A percentile compares a stretch with the other conserved stretches of the same genome.
phyloP scores from a whole-genome alignment of 805 yeast species.

The Deakozyma indianensis region DNA sequence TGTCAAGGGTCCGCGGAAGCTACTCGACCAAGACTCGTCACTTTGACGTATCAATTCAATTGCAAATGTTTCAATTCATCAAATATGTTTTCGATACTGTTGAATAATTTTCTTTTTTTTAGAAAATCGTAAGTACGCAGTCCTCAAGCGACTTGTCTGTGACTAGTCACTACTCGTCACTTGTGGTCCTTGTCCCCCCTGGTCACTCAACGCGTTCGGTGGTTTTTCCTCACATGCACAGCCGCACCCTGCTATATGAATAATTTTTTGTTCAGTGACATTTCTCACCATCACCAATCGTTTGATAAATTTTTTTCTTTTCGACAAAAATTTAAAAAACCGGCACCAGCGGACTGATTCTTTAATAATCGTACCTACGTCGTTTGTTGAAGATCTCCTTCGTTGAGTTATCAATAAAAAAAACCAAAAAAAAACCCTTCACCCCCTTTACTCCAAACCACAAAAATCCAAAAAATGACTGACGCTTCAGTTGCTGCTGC shows the following conservation, averaged over 20 bases:
- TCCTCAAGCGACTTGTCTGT: too few species aligned
- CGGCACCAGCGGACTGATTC: neutral
- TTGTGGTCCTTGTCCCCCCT: neutral
- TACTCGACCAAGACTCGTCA: too few species aligned
- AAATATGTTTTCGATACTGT: too few species aligned
- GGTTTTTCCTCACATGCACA: neutral
- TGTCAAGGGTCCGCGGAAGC: too few species aligned
- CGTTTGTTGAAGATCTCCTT: neutral
- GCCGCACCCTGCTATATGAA: neutral
- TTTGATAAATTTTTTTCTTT: neutral
- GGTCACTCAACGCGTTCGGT: too few species aligned
- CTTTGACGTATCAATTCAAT: too few species aligned
- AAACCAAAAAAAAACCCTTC: slow-evolving; percentile 1
- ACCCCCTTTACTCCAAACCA: neutral
- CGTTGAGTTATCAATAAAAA: neutral
- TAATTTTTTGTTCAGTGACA: neutral
- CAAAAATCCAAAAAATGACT: slow-evolving; percentile 5
- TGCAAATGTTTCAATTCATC: too few species aligned
- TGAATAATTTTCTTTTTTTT: too few species aligned
- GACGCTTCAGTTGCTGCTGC: slow-evolving; percentile 23
- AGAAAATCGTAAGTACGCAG: too few species aligned
- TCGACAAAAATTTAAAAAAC: neutral
- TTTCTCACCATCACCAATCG: neutral
- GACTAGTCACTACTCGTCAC: too few species aligned
- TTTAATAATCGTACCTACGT: neutral